Evolutionary conservation across 768 basidiomycete genomes (phyloP).

Genomic region (Auriscalpium orientale): DNA sequence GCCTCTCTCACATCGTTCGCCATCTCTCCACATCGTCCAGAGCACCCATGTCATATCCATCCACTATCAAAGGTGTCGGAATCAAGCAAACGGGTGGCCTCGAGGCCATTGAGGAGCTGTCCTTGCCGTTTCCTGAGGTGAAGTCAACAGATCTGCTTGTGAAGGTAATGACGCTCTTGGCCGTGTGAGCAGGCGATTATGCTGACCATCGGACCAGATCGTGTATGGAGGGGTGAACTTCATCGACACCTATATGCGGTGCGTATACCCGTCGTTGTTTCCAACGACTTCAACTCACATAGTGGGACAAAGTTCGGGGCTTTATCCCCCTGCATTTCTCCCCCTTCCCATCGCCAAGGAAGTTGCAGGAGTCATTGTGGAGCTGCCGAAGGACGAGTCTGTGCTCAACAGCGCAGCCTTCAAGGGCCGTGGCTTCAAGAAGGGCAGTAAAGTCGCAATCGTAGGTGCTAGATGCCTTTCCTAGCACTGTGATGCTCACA

Average conservation of each 20-base stretch:
- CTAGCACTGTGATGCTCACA: neutral
- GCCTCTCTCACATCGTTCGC: neutral
- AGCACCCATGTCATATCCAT: slow-evolving; percentile 43
- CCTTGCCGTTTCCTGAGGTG: slow-evolving; percentile 59
- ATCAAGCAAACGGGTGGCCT: slow-evolving; percentile 68
- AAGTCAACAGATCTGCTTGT: slow-evolving; percentile 52
- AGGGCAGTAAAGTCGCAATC: slow-evolving; percentile 69
- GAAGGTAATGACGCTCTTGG: slow-evolving; percentile 24
- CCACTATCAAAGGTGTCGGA: slow-evolving; percentile 62
- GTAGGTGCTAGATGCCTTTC: slow-evolving; percentile 32
- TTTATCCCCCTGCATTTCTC: slow-evolving; percentile 51
- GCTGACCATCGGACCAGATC: neutral
- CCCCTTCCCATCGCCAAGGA: slow-evolving; percentile 75
- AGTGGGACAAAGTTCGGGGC: slow-evolving; percentile 37
- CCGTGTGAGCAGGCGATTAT: neutral
- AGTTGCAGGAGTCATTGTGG: slow-evolving; percentile 66
- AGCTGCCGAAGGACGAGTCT: slow-evolving; percentile 58
- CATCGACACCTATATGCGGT: slow-evolving; percentile 79
- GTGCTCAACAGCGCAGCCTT: slow-evolving; percentile 55
- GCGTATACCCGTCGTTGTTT: slow-evolving; percentile 15
- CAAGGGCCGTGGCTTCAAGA: slow-evolving; percentile 53
- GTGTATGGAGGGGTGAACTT: slow-evolving; percentile 63
- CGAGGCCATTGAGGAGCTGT: slow-evolving; percentile 66
- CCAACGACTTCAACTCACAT: slow-evolving; percentile 4
- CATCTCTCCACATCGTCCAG: neutral